A percentile compares a stretch with the other conserved stretches of the same genome.
phyloP scores from a whole-genome alignment of 768 basidiomycete genomes.

The Suillus bovinus region DNA sequence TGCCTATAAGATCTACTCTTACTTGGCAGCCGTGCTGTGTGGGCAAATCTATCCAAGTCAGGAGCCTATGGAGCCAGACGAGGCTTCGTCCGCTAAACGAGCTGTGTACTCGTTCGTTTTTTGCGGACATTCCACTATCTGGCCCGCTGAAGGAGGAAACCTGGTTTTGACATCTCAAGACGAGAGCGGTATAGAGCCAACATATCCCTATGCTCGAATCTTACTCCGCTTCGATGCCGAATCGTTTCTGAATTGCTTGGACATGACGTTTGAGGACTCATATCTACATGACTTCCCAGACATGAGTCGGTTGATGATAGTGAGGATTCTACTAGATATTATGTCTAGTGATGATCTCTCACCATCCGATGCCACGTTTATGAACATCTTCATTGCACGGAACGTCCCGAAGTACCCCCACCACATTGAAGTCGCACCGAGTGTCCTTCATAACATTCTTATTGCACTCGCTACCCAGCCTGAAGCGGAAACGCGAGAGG shows the following conservation, averaged over 20 bases:
- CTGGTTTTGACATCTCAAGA: slow-evolving; percentile 76
- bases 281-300: slow-evolving; percentile 80
- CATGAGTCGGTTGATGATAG: slow-evolving; percentile 76
- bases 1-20: slow-evolving; percentile 92
- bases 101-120: slow-evolving; percentile 84
- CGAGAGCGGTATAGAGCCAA: slow-evolving; percentile 73
- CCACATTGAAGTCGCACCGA: slow-evolving; percentile 54
- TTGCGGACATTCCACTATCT: slow-evolving; percentile 72
- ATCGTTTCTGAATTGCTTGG: slow-evolving; percentile 89
- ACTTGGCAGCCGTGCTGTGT: slow-evolving; percentile 76
- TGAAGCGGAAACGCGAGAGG: slow-evolving; percentile 81
- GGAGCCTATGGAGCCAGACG: slow-evolving; percentile 62
- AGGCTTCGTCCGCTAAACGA: slow-evolving; percentile 67
- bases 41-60: slow-evolving; percentile 89
- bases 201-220: slow-evolving; percentile 86
- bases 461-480: slow-evolving; percentile 73
- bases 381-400: slow-evolving; percentile 94
- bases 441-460: slow-evolving; percentile 72
- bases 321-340: slow-evolving; percentile 85
- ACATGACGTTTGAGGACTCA: slow-evolving; percentile 92
- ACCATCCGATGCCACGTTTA: slow-evolving; percentile 70
- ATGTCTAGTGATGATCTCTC: slow-evolving; percentile 52
- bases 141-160: slow-evolving; percentile 77
- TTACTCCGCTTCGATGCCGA: slow-evolving; percentile 90
- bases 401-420: slow-evolving; percentile 97